A percentile compares a stretch with the other conserved stretches of the same genome.
phyloP scores from a whole-genome alignment of 2,329 filamentous ascomycete species.

The Diaporthe sp. region DNA sequence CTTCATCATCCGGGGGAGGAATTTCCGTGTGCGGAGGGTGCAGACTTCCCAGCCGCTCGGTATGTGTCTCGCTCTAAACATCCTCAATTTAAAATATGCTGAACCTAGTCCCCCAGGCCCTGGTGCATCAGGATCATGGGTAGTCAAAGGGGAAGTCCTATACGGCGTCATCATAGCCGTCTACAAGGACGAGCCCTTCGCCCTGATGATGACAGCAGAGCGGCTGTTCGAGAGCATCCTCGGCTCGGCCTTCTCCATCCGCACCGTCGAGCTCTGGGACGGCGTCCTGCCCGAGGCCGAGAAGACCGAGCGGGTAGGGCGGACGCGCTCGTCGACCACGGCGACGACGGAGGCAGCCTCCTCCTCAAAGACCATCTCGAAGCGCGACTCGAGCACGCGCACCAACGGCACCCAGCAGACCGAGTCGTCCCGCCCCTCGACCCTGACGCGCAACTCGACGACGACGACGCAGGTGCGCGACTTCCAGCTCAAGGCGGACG shows the following conservation, averaged over 20 bases:
- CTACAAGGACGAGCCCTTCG: conserved; percentile 39
- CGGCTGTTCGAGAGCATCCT: conserved; percentile 35
- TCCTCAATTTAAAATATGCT: background rate
- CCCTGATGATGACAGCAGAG: conserved; percentile 37
- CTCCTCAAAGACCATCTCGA: background rate
- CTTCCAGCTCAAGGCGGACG: conserved; percentile 28
- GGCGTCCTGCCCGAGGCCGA: conserved; percentile 22
- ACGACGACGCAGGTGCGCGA: conserved; percentile 28
- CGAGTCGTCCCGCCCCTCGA: background rate
- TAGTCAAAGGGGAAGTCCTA: conserved; percentile 36
- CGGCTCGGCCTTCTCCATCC: conserved; percentile 37
- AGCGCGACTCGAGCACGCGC: conserved; percentile 21
- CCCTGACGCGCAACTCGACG: conserved; percentile 16
- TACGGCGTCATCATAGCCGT: conserved; percentile 37
- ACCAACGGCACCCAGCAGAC: conserved; percentile 2
- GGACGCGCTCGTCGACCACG: background rate
- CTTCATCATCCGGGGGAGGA: conserved; percentile 34
- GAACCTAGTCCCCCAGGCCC: background rate
- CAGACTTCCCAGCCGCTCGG: conserved; percentile 26
- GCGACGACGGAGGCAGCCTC: conserved; percentile 5
- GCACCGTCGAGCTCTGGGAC: conserved; percentile 39
- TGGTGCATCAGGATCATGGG: conserved; percentile 35
- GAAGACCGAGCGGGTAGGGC: background rate
- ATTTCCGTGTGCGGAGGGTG: conserved; percentile 36
- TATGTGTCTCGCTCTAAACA: background rate